A percentile compares a stretch with the other conserved stretches of the same genome.
phyloP scores from a whole-genome alignment of 1,284 basidiomycete genomes.

The Ganoderma lucidum region DNA sequence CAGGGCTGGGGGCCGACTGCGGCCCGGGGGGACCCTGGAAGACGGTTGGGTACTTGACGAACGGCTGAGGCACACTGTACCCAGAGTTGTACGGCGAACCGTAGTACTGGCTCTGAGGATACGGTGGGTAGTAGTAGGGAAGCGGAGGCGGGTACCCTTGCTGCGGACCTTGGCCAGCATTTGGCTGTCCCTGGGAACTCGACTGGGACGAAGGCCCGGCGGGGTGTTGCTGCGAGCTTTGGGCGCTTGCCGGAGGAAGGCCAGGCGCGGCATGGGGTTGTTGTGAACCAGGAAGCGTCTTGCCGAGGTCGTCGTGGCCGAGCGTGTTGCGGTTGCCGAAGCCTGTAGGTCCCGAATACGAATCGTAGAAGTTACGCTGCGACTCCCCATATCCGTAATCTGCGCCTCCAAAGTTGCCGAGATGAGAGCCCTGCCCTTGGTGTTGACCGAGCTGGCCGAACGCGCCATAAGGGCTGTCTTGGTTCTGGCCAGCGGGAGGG shows the following conservation, averaged over 20 bases:
- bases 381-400: slow-evolving; percentile 75
- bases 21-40: slow-evolving; percentile 76
- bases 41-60: slow-evolving; percentile 78
- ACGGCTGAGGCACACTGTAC: slow-evolving; percentile 73
- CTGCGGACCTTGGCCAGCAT: slow-evolving; percentile 65
- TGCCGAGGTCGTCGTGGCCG: slow-evolving; percentile 70
- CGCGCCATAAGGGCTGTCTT: slow-evolving; percentile 70
- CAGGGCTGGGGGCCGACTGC: slow-evolving; percentile 66
- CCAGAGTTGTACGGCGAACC: slow-evolving; percentile 74
- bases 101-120: slow-evolving; percentile 79
- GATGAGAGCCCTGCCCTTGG: slow-evolving; percentile 61
- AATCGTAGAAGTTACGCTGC: slow-evolving; percentile 79
- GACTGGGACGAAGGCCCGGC: slow-evolving; percentile 44
- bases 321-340: slow-evolving; percentile 71
- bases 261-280: slow-evolving; percentile 54
- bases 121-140: slow-evolving; percentile 69
- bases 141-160: slow-evolving; percentile 66
- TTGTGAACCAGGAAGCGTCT: slow-evolving; percentile 66
- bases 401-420: slow-evolving; percentile 62
- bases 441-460: slow-evolving; percentile 71
- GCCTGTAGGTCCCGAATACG: slow-evolving; percentile 60
- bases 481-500: slow-evolving; percentile 70
- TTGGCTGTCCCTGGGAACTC: slow-evolving; percentile 61
- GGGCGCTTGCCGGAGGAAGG: slow-evolving; percentile 58
- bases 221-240: slow-evolving; percentile 62